Evolutionary conservation across 2,329 filamentous ascomycete genomes (phyloP).

Genomic region (Ophiosphaerella korrae): DNA sequence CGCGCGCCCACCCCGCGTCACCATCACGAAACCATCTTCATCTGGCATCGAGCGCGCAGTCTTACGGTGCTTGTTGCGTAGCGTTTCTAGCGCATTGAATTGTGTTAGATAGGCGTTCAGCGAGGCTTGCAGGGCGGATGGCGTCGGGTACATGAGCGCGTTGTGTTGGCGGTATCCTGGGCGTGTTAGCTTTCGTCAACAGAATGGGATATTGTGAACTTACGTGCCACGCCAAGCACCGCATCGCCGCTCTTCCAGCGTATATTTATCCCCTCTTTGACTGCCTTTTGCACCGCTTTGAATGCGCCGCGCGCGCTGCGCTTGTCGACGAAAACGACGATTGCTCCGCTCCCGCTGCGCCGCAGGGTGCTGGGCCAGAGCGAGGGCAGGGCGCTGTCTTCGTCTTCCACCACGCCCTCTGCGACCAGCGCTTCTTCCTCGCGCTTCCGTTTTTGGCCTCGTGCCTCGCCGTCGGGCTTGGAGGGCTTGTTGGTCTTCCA

Average conservation of each 20-base stretch:
- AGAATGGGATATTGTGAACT: constrained; percentile 32
- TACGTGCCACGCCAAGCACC: constrained; percentile 58
- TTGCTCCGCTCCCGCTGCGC: constrained; percentile 75
- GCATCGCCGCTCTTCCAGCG: constrained; percentile 65
- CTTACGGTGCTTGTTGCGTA: constrained; percentile 66
- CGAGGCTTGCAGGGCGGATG: constrained; percentile 67
- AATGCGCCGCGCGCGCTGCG: constrained; percentile 76
- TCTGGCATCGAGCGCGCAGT: constrained; percentile 78
- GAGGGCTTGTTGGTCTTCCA: constrained; percentile 40
- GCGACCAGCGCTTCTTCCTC: constrained; percentile 42
- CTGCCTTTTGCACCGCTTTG: constrained; percentile 71
- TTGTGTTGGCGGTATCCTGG: constrained; percentile 68
- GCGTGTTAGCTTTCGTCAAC: constrained; percentile 22
- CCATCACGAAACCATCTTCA: constrained; percentile 94
- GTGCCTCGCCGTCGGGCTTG: constrained; percentile 41
- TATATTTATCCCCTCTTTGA: constrained; percentile 63
- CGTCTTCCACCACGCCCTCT: constrained; percentile 58
- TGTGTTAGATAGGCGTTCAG: constrained; percentile 85
- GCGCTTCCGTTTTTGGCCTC: constrained; percentile 63
- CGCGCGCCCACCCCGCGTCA: constrained; percentile 72
- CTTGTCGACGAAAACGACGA: constrained; percentile 83
- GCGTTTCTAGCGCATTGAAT: constrained; percentile 72
- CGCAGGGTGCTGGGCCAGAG: constrained; percentile 76
- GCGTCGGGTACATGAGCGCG: constrained; percentile 71
- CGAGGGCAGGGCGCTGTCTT: constrained; percentile 67